Evolutionary conservation across 331 rosid species (phyloP).

Genomic region (Rhamnella rubrinervis): DNA sequence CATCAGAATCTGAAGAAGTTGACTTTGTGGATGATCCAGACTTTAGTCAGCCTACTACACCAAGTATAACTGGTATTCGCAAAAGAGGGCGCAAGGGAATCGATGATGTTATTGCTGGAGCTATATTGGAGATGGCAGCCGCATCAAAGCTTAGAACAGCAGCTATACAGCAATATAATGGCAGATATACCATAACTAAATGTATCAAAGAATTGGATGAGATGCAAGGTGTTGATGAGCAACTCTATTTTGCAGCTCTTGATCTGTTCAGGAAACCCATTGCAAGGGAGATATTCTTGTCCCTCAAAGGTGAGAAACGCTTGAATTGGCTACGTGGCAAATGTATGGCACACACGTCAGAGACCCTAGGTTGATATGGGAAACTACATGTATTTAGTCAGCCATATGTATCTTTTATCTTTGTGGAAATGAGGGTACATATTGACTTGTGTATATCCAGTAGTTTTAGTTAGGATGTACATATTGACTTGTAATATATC

Average conservation of each 20-base stretch:
- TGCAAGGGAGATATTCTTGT: conserved; percentile 74
- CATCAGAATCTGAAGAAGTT: conserved; percentile 55
- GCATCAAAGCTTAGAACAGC: conserved; percentile 68
- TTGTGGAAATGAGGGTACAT: neutral
- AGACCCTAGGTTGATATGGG: neutral
- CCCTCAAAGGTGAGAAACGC: conserved; percentile 66
- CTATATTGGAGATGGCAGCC: conserved; percentile 74
- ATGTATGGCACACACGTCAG: conserved; percentile 28
- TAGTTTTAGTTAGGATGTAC: neutral
- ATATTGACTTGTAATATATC: no score
- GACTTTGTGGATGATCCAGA: conserved; percentile 36
- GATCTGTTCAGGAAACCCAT: conserved; percentile 63
- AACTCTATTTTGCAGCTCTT: conserved; percentile 60
- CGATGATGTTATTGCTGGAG: conserved; percentile 64
- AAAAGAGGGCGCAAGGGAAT: conserved; percentile 69
- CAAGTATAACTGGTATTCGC: conserved; percentile 36
- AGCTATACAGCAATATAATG: conserved; percentile 51
- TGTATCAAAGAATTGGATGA: conserved; percentile 68
- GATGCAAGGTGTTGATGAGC: conserved; percentile 58
- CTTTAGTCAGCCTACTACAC: conserved; percentile 40
- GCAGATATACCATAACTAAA: conserved; percentile 51
- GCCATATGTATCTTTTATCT: neutral
- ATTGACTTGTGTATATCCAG: neutral
- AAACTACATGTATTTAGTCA: no score
- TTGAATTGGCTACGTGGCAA: conserved; percentile 60